phyloP scores from a whole-genome alignment of 306 rosid species.

The Fragaria nilgerrensis region DNA sequence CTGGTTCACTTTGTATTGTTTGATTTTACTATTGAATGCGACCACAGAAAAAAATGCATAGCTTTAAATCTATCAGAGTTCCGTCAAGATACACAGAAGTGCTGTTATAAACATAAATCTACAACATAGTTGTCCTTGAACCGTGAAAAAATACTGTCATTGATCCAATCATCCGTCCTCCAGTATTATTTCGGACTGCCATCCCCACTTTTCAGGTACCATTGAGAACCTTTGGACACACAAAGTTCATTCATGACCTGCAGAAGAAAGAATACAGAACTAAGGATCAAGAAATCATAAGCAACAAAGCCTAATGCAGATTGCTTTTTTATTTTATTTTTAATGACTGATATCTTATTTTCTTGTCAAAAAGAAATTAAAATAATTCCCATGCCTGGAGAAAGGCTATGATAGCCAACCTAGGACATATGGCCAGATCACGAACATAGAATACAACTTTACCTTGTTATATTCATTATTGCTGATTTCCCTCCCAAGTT shows the following conservation, averaged over 20 bases:
- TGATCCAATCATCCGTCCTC: conserved; percentile 2
- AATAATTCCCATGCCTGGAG: too few species aligned
- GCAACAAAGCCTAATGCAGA: neutral
- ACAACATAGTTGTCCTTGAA: neutral
- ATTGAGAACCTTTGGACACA: conserved; percentile 53
- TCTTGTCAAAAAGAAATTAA: too few species aligned
- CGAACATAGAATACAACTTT: conserved; percentile 8
- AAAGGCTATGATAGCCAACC: too few species aligned
- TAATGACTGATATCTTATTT: neutral
- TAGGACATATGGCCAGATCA: neutral
- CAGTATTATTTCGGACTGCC: conserved; percentile 39
- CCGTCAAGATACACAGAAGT: neutral
- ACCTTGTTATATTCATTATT: conserved; percentile 77
- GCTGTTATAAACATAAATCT: neutral
- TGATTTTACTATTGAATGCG: neutral
- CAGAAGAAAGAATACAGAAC: neutral
- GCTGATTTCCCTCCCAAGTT: conserved; percentile 57
- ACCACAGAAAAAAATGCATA: neutral
- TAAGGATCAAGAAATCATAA: neutral
- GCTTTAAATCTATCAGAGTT: neutral
- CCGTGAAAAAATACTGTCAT: neutral
- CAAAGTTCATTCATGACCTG: conserved; percentile 88
- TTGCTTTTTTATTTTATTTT: too few species aligned
- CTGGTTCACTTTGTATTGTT: neutral
- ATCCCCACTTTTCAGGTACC: conserved; percentile 70